Evolutionary conservation across 2,329 filamentous ascomycete genomes (phyloP).

Genomic region (Xylogone sp.): DNA sequence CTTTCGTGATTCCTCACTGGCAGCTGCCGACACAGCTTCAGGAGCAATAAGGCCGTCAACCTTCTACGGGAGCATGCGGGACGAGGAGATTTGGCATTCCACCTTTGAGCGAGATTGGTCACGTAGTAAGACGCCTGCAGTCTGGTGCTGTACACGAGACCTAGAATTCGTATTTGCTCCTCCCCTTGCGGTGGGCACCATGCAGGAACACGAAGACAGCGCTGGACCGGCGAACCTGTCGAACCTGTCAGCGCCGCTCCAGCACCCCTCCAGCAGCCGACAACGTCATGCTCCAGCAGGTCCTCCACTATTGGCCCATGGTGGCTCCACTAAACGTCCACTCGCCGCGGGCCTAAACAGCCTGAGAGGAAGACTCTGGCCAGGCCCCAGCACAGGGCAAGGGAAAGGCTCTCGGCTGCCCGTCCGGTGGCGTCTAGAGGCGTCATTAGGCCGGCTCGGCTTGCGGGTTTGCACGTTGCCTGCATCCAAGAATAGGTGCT

Average conservation of each 20-base stretch:
- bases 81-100: too few relatives aligned
- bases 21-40: background rate
- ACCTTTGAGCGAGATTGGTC: background rate
- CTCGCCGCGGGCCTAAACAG: background rate
- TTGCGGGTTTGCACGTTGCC: background rate
- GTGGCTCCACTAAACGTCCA: background rate
- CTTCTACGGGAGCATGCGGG: background rate
- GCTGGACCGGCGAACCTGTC: background rate
- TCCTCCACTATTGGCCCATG: background rate
- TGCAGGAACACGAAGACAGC: background rate
- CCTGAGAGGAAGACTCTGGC: background rate
- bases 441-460: background rate
- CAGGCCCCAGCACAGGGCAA: background rate
- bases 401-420: background rate
- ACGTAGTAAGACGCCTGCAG: background rate
- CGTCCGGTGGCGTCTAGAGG: background rate
- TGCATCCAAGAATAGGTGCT: background rate
- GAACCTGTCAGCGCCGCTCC: background rate
- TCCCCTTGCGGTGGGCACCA: background rate
- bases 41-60: background rate
- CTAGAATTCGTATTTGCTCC: background rate
- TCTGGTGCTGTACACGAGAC: background rate
- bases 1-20: too few relatives aligned
- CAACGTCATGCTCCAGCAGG: background rate
- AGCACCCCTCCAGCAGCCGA: background rate